Evolutionary conservation across 257 asterid species (phyloP), one percentile per base, ranked within the genome.

Genomic region (Avicennia marina): DNA sequence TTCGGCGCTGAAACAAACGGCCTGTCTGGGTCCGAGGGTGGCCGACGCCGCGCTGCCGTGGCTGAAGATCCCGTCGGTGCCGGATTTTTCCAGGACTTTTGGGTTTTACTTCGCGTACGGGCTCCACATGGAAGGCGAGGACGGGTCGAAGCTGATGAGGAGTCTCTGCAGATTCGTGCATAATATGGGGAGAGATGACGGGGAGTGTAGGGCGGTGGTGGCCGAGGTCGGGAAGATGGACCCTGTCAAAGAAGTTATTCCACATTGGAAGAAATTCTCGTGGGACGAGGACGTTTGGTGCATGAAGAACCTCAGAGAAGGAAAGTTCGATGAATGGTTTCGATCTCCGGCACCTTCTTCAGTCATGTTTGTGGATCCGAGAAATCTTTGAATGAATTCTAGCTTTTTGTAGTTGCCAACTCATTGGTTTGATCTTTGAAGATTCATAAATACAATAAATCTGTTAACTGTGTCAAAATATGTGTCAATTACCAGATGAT

Each of bases 91-190:
- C 47, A 69, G 72, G 60, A 86, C 90, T 9, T 82, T 82, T 62
- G 86, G 86, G 66, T 63, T 82, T 31, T 81, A 78, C 56, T 78
- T 78, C 40, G 6, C 73, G 18, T 82, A 82, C 62, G 90, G 90
- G 78, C 86, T 82, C 13, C 84, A 83, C 1, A 86, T 83, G 10
- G 84, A 82, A 15, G 90, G 90, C 80, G 83, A 79, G 45, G 49
- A 39, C 8, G 26, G 66, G 0, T 71, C 29, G 7, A 44, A 68
- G 34, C 46, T 65, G 7, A 18, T 33, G 0, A 63, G 38, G 34
- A 65, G 69, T 2, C 54, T 78, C 0, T 82, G 86, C 57, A 67
- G 67, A 22, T 43, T 46, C 29, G 83, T 83, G 1, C 85, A 78
- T 16, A 78, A 81, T 41, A 11, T 81, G 43, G 90, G 81, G 0